Base-by-base conservation (phyloP, 805 yeast genomes). In the Candida nemodendra region DNA sequence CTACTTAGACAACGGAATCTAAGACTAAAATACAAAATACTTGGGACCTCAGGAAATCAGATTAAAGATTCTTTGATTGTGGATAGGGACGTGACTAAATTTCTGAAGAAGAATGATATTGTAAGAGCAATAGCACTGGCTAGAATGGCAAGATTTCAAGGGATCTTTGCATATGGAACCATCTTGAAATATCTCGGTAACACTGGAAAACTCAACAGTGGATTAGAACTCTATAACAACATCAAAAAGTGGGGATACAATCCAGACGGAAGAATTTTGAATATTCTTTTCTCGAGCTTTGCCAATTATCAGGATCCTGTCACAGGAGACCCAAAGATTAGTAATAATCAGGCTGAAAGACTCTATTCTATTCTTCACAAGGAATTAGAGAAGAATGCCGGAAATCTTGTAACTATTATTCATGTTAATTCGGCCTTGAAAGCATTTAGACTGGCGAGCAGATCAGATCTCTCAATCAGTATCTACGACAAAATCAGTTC, bases 161-260 rank as follows among this genome's bases (percentile, higher is more conserved):
- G 84, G 7, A 47, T 67, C 0, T 84, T 79, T 22, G 84, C 78
- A 1, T 72, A 78, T 76, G 84, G 85, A 45, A 67, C 72, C n/a
- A 66, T 84, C 0, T 55, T 79, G 51, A 69, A 72, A 42, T 71
- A 77, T 65, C 64, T 70, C 28, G 58, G 81, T 4, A 56, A 56
- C 6, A 49, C 64, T 7, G 68, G 71, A 2, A 68, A 70, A 16
- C 55, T 70, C 1, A 68, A 71, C 30, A 67, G 65, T 6, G 83
- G 84, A 0, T 38, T 81, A 18, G 74, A 74, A 27, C 47, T 76
- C 14, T 69, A 70, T 42, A 68, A 71, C 34, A 70, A 74, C 61
- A 64, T 86, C 34, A 79, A 78, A 48, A 82, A 80, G 53, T 74
- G 85, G 79, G 74, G 73, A 1, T 68, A 79, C 9, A 71, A 72